Evolutionary conservation across 345 rosid species (phyloP), one percentile per base, ranked within the genome.

Genomic region (Eucalyptus curtisii): DNA sequence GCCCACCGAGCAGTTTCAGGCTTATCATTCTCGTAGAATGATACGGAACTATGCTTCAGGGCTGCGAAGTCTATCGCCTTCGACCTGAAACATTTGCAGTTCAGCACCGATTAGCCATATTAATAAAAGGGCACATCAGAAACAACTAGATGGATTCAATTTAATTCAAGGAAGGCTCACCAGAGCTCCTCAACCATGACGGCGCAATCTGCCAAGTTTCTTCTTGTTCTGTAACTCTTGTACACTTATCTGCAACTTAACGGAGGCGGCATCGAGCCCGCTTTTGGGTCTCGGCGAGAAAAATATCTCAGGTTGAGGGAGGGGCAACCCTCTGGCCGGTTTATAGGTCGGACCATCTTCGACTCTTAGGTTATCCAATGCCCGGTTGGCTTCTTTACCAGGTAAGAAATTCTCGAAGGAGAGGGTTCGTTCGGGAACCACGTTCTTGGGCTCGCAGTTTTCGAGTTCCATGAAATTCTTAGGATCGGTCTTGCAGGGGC

Each of bases 141-240:
- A 68, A 68, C 42, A 68, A 8, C 42, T 68, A 22, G 80, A 68
- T 1, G 13, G 9, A 31, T 68, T 68, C 80, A 68, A 31, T 15
- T 68, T 57, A 49, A 30, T 82, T 86, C 14, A 55, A 44, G 31
- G 31, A n/a, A 44, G 24, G 87, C 86, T 81, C 44, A 90, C 98
- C 99, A 96, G 81, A 96, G 93, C 90, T 97, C 98, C 93, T 97
- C 99, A 22, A 94, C 93, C 33, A 95, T 95, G 19, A 95, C 96
- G 0, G 99, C 98, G 87, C 99, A 97, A 86, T 97, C 99, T 30
- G 99, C 99, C 47, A 96, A 95, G 88, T 96, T 97, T 87, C 99
- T 92, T 90, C 99, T 90, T 7, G 98, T 96, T 88, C 97, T 49
- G 93, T 96, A 95, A 88, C 99, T 96, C 95, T 95, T 96, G 86